Evolutionary conservation across 1,284 basidiomycete species (phyloP), one percentile per base, ranked within the genome.

Genomic region (Cutaneotrichosporon dermatis): DNA sequence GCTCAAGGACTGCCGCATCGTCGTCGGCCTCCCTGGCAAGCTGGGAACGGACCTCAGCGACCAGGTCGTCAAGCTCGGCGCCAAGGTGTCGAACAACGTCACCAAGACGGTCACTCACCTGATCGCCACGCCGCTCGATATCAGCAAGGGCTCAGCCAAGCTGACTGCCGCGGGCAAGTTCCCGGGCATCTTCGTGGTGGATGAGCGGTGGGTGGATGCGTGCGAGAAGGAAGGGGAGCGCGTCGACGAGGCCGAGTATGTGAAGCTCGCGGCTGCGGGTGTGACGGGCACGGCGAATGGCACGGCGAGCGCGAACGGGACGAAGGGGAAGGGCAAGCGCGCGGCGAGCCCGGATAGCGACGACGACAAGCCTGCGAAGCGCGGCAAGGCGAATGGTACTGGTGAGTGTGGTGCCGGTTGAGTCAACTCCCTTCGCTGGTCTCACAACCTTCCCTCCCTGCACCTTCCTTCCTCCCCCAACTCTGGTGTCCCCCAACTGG

Each of bases 51-150:
- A 55, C 51, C 39, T 59, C 16, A 43, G 39, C 8, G 50, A 42
- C 13, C 37, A 34, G 34, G 54, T 41, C 11, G 50, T 49, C 40
- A 37, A 44, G 35, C 62, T 63, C 40, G 62, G 62, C n/a, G 62
- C 46, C 2, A 46, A 33, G 11, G 53, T 40, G 3, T 49, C 50
- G 11, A 11, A n/a, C 25, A 53, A 35, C 45, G 56, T 63, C 57
- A 63, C 54, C 36, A 55, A 53, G 54, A 49, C 59, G 2, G 62
- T 60, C 10, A 63, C 62, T 1, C 62, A 63, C 44, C 53, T 63
- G 8, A 54, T 63, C 35, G 55, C 53, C 35, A 48, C 56, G 12
- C 7, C 49, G 33, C n/a, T 35, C 40, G 52, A 59, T 39, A 48
- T 50, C 35, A 16, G 4, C 11, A 37, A 39, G 10, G 41, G 36